Evolutionary conservation across 805 yeast species (phyloP).

Genomic region (Kodamaea laetipori): DNA sequence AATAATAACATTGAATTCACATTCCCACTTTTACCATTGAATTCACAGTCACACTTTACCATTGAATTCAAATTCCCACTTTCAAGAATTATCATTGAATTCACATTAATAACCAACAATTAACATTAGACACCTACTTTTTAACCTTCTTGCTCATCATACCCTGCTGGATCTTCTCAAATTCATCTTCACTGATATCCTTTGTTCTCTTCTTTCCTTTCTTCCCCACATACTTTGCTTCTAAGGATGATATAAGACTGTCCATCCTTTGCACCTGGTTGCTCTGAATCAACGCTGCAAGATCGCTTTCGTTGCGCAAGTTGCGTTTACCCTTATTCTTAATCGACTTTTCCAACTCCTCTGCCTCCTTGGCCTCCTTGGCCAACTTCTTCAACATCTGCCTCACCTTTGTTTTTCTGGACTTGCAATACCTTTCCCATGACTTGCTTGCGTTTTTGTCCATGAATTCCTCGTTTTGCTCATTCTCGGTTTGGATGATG

Average conservation of each 20-base stretch:
- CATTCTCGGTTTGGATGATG: conserved; percentile 43
- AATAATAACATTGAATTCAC: too few relatives aligned
- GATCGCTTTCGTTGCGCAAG: conserved; percentile 39
- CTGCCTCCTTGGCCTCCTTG: conserved; percentile 68
- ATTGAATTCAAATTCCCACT: too few relatives aligned
- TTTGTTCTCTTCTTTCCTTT: conserved; percentile 37
- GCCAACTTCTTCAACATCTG: conserved; percentile 53
- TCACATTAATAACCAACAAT: too few relatives aligned
- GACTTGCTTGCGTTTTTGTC: conserved; percentile 34
- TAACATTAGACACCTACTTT: too few relatives aligned
- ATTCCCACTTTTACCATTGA: too few relatives aligned
- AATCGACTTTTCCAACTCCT: conserved; percentile 43
- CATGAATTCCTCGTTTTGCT: conserved; percentile 36
- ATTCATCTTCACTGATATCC: conserved; percentile 54
- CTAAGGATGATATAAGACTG: conserved; percentile 47
- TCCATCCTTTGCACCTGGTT: conserved; percentile 48
- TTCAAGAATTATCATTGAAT: too few relatives aligned
- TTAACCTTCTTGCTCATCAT: conserved; percentile 4
- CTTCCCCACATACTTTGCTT: conserved; percentile 50
- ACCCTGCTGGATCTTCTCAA: conserved; percentile 46
- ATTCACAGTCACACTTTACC: too few relatives aligned
- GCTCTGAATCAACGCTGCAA: conserved; percentile 51
- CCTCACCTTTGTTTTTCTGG: conserved; percentile 49
- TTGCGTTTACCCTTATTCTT: conserved; percentile 35
- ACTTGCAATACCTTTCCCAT: conserved; percentile 54